Percentiles rank a stretch among this genome's conserved stretches.
These are phyloP conservation scores for Hansenula sp. DNA, from an alignment of 1,139 yeast species.

Conservation along the genomic window DNA sequence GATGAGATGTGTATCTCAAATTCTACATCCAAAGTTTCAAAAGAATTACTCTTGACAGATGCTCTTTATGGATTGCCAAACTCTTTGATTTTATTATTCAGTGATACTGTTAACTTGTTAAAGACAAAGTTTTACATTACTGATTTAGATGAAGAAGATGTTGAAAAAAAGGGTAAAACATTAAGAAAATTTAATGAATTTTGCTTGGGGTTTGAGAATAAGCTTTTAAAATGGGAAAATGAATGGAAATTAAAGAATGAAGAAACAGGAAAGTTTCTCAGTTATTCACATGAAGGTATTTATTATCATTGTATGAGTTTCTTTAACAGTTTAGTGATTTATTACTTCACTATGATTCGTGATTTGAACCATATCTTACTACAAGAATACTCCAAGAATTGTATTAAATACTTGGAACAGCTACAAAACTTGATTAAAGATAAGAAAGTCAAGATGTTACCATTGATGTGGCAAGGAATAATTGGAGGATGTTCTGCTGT, in stretches of 20 bases:
- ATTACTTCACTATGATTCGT: slow-evolving; percentile 64
- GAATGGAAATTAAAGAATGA: slow-evolving; percentile 38
- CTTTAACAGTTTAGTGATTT: slow-evolving; percentile 70
- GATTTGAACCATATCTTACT: slow-evolving; percentile 43
- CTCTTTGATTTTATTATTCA: slow-evolving; percentile 66
- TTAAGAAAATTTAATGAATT: slow-evolving; percentile 28
- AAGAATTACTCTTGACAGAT: slow-evolving; percentile 67
- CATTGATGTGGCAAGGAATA: slow-evolving; percentile 86
- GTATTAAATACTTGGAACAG: slow-evolving; percentile 60
- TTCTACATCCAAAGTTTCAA: slow-evolving; percentile 38
- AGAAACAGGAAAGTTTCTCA: slow-evolving; percentile 31
- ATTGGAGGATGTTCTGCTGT: slow-evolving; percentile 84
- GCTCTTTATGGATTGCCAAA: slow-evolving; percentile 84
- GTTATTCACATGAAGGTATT: slow-evolving; percentile 61
- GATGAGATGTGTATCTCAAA: slow-evolving; percentile 39
- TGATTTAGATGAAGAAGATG: slow-evolving; percentile 24
- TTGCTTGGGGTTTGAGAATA: slow-evolving; percentile 44
- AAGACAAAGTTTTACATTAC: slow-evolving; percentile 55
- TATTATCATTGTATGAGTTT: slow-evolving; percentile 81
- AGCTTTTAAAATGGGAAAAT: slow-evolving; percentile 58
- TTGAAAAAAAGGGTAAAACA: slow-evolving; percentile 28
- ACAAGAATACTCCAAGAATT: slow-evolving; percentile 57
- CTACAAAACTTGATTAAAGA: slow-evolving; percentile 53
- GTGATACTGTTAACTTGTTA: slow-evolving; percentile 62
- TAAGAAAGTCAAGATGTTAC: slow-evolving; percentile 60